A percentile compares a stretch with the other conserved stretches of the same genome.
These are phyloP conservation scores for Chaetoceros muelleri DNA, from an alignment of 108 stramenopile species.

Conservation along the genomic window DNA sequence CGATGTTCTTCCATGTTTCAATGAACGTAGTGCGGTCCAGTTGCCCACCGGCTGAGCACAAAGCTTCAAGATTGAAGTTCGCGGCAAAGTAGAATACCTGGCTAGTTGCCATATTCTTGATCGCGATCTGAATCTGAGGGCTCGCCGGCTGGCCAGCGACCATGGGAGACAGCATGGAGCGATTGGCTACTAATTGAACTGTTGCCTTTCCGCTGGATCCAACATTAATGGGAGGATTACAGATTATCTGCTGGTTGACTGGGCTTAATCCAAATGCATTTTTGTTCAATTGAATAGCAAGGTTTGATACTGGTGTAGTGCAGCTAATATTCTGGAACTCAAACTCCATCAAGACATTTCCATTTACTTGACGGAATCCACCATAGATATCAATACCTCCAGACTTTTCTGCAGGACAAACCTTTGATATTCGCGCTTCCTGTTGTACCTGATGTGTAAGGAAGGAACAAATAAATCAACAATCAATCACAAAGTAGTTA, in stretches of 20 bases:
- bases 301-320: slow-evolving; percentile 49
- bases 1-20: slow-evolving; percentile 78
- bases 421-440: slow-evolving; percentile 55
- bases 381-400: slow-evolving; percentile 78
- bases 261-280: slow-evolving; percentile 94
- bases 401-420: slow-evolving; percentile 71
- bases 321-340: slow-evolving; percentile 69
- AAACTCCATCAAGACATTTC: slow-evolving; percentile 71
- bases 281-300: slow-evolving; percentile 97
- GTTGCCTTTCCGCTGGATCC: slow-evolving; percentile 42
- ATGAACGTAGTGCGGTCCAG: slow-evolving; percentile 73
- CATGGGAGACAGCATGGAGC: slow-evolving; percentile 68
- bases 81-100: slow-evolving; percentile 88
- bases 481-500: not conserved
- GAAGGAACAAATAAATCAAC: slow-evolving; percentile 22
- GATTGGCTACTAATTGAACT: slow-evolving; percentile 60
- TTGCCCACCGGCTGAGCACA: slow-evolving; percentile 66
- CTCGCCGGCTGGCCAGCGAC: slow-evolving; percentile 48
- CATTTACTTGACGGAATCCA: slow-evolving; percentile 63
- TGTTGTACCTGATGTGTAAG: slow-evolving; percentile 25
- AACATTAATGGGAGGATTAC: slow-evolving; percentile 58
- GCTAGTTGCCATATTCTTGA: slow-evolving; percentile 88
- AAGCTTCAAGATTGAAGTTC: slow-evolving; percentile 69
- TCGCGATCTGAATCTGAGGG: slow-evolving; percentile 84
- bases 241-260: slow-evolving; percentile 71